Evolutionary conservation across 345 rosid species (phyloP), one percentile per base, ranked within the genome.

Genomic region (Syzygium jambos): DNA sequence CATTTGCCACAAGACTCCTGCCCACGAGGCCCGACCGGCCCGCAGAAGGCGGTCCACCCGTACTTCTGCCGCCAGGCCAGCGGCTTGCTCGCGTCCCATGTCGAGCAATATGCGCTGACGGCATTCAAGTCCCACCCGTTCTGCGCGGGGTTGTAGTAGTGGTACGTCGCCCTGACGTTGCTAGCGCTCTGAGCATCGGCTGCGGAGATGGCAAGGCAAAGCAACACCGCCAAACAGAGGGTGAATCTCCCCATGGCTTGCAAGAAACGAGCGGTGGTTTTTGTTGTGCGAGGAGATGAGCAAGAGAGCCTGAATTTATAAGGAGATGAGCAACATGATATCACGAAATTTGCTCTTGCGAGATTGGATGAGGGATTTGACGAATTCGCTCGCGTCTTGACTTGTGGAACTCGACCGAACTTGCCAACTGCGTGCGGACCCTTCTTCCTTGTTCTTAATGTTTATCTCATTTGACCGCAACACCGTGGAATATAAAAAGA

Each of bases 11-110:
- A 94, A 78, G 95, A 84, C n/a, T 89, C 92, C 77, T 91, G 94
- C 46, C 98, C 98, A 1, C 41, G 92, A 25, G 95, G 93, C 23
- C 96, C 97, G 49, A 13, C 92, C 0, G 95, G 96, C 1, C 92
- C 94, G 7, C 97, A 93, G 38, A 94, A 94, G 59, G 98, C 95
- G 0, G 96, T 93, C 97, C 97, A 93, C 8, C 96, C 96, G 52
- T 94, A 91, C 83, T 87, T 93, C 5, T 85, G 89, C 21, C 98
- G 91, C 98, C 98, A 93, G 11, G 87, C 86, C 65, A 92, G 84
- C 6, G 96, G 95, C 63, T 92, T 91, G 78, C 41, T 86, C 27
- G 95, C 96, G 34, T 96, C 96, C 95, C 96, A 93, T 1, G 96
- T 91, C 3, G 98, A 61, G 82, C 98, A 95, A 49, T 57, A 95